Evolutionary conservation across 768 basidiomycete species (phyloP), one percentile per base, ranked within the genome.

Genomic region (Amanita pseudoporphyria): DNA sequence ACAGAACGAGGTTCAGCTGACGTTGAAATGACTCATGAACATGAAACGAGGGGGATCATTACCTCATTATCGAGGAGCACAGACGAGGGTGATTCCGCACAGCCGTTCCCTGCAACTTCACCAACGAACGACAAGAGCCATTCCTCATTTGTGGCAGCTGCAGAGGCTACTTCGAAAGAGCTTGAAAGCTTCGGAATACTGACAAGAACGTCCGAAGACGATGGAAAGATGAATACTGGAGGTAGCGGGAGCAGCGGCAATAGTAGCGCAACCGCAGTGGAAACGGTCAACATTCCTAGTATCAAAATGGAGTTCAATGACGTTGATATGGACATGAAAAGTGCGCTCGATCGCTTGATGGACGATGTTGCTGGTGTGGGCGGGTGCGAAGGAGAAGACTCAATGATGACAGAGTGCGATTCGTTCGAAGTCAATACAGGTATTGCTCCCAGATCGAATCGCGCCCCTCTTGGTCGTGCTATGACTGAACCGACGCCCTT

Each of bases 281-380:
- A 47, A 4, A 33, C 45, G 6, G 32, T 16, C 21, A 31, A 14
- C 18, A 22, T 18, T 33, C 43, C 36, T 28, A 30, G 9, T 13
- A 35, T 52, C 45, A 74, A 71, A 12, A 61, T 74, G 59, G 71
- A 72, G 6, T 70, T 74, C 39, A 70, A 79, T 22, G 74, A 79
- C 55, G 78, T 82, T 22, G 74, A 77, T 54, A 75, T 77, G 69
- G 84, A 84, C 41, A 84, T 84, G 76, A 77, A 78, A 52, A 82
- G 80, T 53, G 84, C 84, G 5, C 69, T 87, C 26, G 84, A 87
- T 58, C 67, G 81, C 38, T 68, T 87, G 26, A 82, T 87, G 78
- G 81, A 84, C 53, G 79, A 84, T 49, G 82, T 84, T 16, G 76
- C 73, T 38, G 71, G 72, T 30, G 67, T 65, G 52, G 64, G 65